Conservation (phyloP, 768 basidiomycete genomes). For the Rubroboletus satanas region DNA sequence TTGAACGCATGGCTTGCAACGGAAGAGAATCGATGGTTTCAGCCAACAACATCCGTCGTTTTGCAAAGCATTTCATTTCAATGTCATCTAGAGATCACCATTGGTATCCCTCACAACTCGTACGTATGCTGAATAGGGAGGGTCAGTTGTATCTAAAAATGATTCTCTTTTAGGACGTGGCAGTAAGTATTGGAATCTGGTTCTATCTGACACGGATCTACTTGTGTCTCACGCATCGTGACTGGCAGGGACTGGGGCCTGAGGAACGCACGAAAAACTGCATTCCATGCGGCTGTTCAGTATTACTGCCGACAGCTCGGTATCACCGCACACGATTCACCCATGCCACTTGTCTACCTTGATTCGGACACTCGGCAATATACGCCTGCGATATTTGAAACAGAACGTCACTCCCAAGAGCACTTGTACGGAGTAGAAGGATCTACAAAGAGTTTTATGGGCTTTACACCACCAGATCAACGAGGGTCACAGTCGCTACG, state of each 20-base stretch:
- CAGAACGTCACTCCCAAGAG: constrained; percentile 5
- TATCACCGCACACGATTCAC: constrained; percentile 57
- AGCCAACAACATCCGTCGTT: constrained; percentile 59
- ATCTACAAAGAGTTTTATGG: constrained; percentile 21
- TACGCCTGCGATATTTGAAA: background rate
- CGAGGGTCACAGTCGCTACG: constrained; percentile 16
- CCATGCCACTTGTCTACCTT: constrained; percentile 55
- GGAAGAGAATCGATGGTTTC: constrained; percentile 78
- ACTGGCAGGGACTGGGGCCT: constrained; percentile 54
- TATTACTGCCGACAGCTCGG: constrained; percentile 68
- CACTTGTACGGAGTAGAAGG: constrained; percentile 1
- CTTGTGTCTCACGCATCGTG: constrained; percentile 2
- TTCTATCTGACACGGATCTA: background rate
- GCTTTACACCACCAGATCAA: constrained; percentile 29
- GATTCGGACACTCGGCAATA: constrained; percentile 20
- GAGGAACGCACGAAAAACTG: constrained; percentile 58
- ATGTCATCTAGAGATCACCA: constrained; percentile 62
- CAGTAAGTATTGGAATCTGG: constrained; percentile 25
- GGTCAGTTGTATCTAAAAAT: constrained; percentile 1
- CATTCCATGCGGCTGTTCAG: constrained; percentile 76
- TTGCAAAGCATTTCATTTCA: constrained; percentile 65
- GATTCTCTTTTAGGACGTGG: constrained; percentile 28
- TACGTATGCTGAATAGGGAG: constrained; percentile 22
- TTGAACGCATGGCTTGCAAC: constrained; percentile 75
- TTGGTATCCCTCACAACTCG: constrained; percentile 56